phyloP scores from a whole-genome alignment of 768 basidiomycete genomes.

The Trametes villosa region DNA sequence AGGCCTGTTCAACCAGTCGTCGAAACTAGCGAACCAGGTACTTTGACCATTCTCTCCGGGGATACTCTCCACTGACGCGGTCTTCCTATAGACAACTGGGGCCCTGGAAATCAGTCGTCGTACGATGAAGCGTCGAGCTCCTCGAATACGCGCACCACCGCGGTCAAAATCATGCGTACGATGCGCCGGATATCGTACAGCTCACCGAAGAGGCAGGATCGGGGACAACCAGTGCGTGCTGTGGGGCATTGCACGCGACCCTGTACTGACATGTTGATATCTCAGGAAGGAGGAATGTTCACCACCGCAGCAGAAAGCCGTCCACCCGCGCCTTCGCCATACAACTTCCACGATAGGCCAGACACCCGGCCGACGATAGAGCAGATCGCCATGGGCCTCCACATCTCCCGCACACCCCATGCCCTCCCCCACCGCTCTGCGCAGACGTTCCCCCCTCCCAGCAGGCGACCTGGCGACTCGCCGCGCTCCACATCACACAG shows the following conservation, averaged over 20 bases:
- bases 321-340: slow-evolving; percentile 26
- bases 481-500: slow-evolving; percentile 3
- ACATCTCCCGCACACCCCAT: slow-evolving; percentile 77
- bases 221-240: slow-evolving; percentile 22
- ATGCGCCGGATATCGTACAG: slow-evolving; percentile 25
- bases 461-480: slow-evolving; percentile 8
- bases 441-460: background rate
- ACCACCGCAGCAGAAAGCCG: slow-evolving; percentile 33
- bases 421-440: slow-evolving; percentile 45
- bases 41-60: background rate
- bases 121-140: slow-evolving; percentile 13
- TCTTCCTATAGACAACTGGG: slow-evolving; percentile 11
- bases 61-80: background rate
- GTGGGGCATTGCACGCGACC: too few species aligned
- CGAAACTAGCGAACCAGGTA: slow-evolving; percentile 14
- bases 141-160: slow-evolving; percentile 17
- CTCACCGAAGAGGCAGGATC: slow-evolving; percentile 24
- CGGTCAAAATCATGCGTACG: slow-evolving; percentile 25
- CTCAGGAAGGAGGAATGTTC: slow-evolving; percentile 28
- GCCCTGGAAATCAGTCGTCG: background rate
- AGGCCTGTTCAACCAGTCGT: slow-evolving; percentile 10
- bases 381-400: slow-evolving; percentile 82
- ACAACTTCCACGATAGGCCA: slow-evolving; percentile 42
- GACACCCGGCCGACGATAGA: slow-evolving; percentile 63
- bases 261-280: background rate